These are phyloP conservation scores for Wolfiporia cocos DNA, from an alignment of 1,284 basidiomycete species.

Conservation along the genomic window DNA sequence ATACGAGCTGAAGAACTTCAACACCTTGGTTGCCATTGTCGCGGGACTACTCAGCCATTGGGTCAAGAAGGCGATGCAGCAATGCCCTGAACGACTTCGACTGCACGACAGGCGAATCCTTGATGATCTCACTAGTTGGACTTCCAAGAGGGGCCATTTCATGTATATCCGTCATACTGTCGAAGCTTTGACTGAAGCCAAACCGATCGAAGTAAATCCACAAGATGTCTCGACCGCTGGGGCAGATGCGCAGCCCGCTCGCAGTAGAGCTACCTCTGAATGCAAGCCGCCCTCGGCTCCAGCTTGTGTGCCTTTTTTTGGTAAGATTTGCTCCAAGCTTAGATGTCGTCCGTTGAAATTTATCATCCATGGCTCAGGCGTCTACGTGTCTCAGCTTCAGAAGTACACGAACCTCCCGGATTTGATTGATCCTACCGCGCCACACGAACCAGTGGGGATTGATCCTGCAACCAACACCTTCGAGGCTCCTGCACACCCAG, in stretches of 20 bases:
- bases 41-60: conserved; percentile 71
- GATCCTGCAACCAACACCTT: conserved; percentile 59
- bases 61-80: conserved; percentile 64
- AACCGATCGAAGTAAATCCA: conserved; percentile 44
- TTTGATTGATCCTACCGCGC: conserved; percentile 77
- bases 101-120: conserved; percentile 75
- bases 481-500: conserved; percentile 62
- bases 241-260: conserved; percentile 34
- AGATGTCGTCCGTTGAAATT: neutral
- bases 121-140: conserved; percentile 69
- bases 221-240: conserved; percentile 45
- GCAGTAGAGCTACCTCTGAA: conserved; percentile 40
- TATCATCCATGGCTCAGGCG: conserved; percentile 39
- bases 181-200: conserved; percentile 58
- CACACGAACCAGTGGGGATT: conserved; percentile 58
- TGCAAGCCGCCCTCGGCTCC: conserved; percentile 34
- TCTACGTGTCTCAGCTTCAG: conserved; percentile 73
- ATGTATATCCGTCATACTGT: conserved; percentile 65
- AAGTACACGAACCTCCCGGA: conserved; percentile 68
- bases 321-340: conserved; percentile 32
- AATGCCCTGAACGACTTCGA: conserved; percentile 63
- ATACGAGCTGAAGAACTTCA: conserved; percentile 77
- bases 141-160: conserved; percentile 68
- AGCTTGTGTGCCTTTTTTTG: conserved; percentile 74
- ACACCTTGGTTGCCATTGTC: conserved; percentile 77